phyloP scores from a whole-genome alignment of 2,329 filamentous ascomycete species.

The Botryotinia calthae region DNA sequence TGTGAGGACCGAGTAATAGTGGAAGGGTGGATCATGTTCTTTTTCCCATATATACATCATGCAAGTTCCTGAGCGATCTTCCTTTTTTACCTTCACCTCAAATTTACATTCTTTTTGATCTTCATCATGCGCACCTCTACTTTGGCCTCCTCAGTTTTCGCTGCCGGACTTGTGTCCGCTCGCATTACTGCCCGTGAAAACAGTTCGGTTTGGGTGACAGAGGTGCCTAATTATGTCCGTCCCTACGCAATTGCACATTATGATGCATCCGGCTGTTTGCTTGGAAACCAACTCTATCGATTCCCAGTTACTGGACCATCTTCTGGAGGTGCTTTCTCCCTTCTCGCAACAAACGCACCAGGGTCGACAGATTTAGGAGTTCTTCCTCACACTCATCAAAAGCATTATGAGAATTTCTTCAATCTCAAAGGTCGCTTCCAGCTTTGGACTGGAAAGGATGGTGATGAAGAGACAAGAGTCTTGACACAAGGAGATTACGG shows the following conservation, averaged over 20 bases:
- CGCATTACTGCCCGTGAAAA: not conserved
- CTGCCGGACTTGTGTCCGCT: slow-evolving; percentile 1
- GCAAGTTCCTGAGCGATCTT: not conserved
- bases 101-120: not conserved
- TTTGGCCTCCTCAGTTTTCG: slow-evolving; percentile 6
- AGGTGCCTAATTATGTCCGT: slow-evolving; percentile 28
- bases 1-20: not conserved
- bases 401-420: slow-evolving; percentile 47
- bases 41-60: not conserved
- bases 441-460: slow-evolving; percentile 43
- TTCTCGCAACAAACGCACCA: slow-evolving; percentile 46
- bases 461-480: slow-evolving; percentile 41
- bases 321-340: slow-evolving; percentile 45
- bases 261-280: slow-evolving; percentile 32
- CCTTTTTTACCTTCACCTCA: not conserved
- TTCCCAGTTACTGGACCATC: slow-evolving; percentile 47
- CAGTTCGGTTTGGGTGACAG: slow-evolving; percentile 29
- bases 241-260: slow-evolving; percentile 32
- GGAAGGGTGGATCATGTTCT: not conserved
- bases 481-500: slow-evolving; percentile 48
- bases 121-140: slow-evolving; percentile 14
- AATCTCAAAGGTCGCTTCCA: slow-evolving; percentile 44
- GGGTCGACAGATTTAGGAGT: slow-evolving; percentile 40
- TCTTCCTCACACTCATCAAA: slow-evolving; percentile 43
- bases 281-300: slow-evolving; percentile 43